phyloP scores from a whole-genome alignment of 2,329 filamentous ascomycete species.

The Fusarium mangiferae region DNA sequence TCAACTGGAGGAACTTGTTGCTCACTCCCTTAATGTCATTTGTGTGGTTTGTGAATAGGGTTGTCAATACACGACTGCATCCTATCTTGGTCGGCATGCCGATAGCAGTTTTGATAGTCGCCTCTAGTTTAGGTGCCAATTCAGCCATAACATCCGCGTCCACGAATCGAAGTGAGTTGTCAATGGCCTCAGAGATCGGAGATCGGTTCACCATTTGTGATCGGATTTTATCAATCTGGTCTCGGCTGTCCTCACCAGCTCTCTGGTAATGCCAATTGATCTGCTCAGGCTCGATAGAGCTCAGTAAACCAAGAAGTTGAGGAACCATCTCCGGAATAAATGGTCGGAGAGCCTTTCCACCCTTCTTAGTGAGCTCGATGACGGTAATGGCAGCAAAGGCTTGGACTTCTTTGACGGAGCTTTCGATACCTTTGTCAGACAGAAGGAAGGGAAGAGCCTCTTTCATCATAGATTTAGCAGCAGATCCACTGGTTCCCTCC shows the following conservation, averaged over 20 bases:
- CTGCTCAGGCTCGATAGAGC: slow-evolving; percentile 86
- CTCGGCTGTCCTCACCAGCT: slow-evolving; percentile 85
- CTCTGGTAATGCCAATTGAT: slow-evolving; percentile 95
- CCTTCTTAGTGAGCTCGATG: slow-evolving; percentile 89
- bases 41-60: slow-evolving; percentile 82
- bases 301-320: slow-evolving; percentile 82
- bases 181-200: slow-evolving; percentile 91
- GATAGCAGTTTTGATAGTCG: slow-evolving; percentile 84
- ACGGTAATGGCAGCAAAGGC: slow-evolving; percentile 84
- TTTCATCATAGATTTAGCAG: slow-evolving; percentile 81
- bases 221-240: slow-evolving; percentile 89
- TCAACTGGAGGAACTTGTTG: slow-evolving; percentile 77
- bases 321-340: slow-evolving; percentile 86
- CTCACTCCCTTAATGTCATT: slow-evolving; percentile 80
- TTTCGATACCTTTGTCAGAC: slow-evolving; percentile 89
- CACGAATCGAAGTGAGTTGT: slow-evolving; percentile 85
- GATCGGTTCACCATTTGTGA: slow-evolving; percentile 84
- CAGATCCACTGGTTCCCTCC: slow-evolving; percentile 75
- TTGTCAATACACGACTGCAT: slow-evolving; percentile 84
- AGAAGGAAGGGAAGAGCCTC: slow-evolving; percentile 91
- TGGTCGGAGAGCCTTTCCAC: slow-evolving; percentile 79
- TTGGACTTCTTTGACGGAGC: slow-evolving; percentile 87
- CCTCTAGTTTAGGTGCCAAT: slow-evolving; percentile 77
- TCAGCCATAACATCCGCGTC: slow-evolving; percentile 81
- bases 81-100: slow-evolving; percentile 95